These are phyloP conservation scores for Sordariomycetes sp. DNA, from an alignment of 2,329 filamentous ascomycete species.

Conservation along the genomic window DNA sequence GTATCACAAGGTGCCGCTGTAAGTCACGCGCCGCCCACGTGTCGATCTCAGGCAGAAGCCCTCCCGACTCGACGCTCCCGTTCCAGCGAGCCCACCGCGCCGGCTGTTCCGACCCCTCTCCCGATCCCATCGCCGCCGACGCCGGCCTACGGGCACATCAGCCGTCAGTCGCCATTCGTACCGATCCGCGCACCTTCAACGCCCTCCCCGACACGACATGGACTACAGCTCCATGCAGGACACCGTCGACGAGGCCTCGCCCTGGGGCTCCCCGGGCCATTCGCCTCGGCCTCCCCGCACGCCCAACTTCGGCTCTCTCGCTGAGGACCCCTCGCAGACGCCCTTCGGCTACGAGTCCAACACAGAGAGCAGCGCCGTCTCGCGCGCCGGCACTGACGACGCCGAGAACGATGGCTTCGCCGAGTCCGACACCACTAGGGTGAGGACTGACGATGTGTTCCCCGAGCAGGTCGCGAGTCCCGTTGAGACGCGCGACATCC, in stretches of 20 bases:
- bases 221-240: slow-evolving; percentile 4
- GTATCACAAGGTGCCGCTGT: not conserved
- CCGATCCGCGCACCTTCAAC: not conserved
- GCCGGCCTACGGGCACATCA: not conserved
- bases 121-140: not conserved
- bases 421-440: not conserved
- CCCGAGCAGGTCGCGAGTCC: not conserved
- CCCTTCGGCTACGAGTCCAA: slow-evolving; percentile 3
- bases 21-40: not conserved
- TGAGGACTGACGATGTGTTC: not conserved
- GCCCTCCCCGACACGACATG: not conserved
- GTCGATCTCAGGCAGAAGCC: not conserved
- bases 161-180: not conserved
- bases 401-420: not conserved
- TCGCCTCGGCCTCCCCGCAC: not conserved
- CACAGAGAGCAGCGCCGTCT: not conserved
- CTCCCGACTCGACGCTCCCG: not conserved
- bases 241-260: not conserved
- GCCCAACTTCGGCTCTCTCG: not conserved
- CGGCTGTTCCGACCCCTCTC: not conserved
- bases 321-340: slow-evolving; percentile 2
- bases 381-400: not conserved
- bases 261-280: slow-evolving; percentile 3
- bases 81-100: not conserved
- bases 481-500: not conserved